Evolutionary conservation across 2,329 filamentous ascomycete genomes (phyloP).

Genomic region (Cladophialophora psammophila): DNA sequence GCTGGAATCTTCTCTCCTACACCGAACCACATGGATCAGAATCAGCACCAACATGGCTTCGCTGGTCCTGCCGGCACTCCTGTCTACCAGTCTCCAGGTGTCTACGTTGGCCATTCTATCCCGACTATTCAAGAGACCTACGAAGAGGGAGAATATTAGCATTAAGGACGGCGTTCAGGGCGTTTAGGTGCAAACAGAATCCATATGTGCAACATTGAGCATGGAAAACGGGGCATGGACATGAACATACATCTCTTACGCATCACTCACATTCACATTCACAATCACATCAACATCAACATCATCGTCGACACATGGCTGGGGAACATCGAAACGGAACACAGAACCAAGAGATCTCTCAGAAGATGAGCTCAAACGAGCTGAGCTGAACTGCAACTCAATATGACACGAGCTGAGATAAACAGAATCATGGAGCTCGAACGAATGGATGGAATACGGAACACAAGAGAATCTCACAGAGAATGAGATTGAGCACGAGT

Average conservation of each 20-base stretch:
- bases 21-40: slow-evolving; percentile 10
- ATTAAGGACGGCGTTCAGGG: slow-evolving; percentile 10
- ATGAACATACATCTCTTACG: slow-evolving; percentile 15
- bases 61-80: background rate
- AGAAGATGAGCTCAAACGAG: background rate
- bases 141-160: slow-evolving; percentile 22
- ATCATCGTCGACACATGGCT: background rate
- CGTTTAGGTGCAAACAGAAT: background rate
- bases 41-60: background rate
- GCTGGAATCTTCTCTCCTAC: slow-evolving; percentile 25
- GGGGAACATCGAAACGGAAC: background rate
- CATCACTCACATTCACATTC: slow-evolving; percentile 2
- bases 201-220: background rate
- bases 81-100: background rate
- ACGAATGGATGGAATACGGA: too few species aligned
- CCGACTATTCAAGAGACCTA: slow-evolving; percentile 24
- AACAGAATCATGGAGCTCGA: too few species aligned
- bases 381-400: too few species aligned
- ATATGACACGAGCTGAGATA: too few species aligned
- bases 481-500: too few species aligned
- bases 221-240: background rate
- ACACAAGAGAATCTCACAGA: too few species aligned
- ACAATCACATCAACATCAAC: slow-evolving; percentile 3
- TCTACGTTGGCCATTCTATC: slow-evolving; percentile 18
- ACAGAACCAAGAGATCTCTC: background rate